Percentiles rank a stretch among this genome's conserved stretches.
Conservation (phyloP, 345 rosid species). For the Citrus medica region DNA sequence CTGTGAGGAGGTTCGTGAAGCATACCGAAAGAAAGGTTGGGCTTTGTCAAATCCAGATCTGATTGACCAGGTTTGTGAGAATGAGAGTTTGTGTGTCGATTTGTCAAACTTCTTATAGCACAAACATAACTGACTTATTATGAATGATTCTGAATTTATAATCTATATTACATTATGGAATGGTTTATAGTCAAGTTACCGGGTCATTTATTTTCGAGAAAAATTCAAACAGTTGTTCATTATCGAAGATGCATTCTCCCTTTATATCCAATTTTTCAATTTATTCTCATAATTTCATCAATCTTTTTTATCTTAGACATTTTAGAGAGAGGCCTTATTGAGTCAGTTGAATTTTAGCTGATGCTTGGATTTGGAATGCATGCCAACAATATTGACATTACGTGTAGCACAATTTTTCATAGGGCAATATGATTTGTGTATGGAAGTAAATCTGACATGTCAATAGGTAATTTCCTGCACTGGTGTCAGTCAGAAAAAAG, state of each 20-base stretch:
- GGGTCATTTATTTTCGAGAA: no score
- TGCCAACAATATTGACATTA: background rate
- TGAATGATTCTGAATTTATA: background rate
- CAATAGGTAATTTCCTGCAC: background rate
- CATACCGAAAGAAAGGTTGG: constrained; percentile 96
- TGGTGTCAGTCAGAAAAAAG: background rate
- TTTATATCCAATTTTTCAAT: constrained; percentile 1
- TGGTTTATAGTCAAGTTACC: no score
- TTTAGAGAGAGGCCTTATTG: background rate
- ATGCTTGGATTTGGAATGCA: background rate
- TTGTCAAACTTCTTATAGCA: background rate
- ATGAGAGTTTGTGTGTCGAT: background rate
- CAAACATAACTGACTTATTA: background rate
- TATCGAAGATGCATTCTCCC: background rate
- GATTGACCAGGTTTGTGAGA: constrained; percentile 74
- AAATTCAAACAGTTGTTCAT: no score
- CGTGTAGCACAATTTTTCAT: background rate
- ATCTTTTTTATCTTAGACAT: background rate
- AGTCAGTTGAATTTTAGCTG: background rate
- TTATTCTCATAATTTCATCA: background rate
- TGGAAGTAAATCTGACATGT: background rate
- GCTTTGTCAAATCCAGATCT: constrained; percentile 73
- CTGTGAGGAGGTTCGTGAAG: constrained; percentile 95
- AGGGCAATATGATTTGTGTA: background rate
- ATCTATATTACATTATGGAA: no score